Base-by-base conservation (phyloP, 352 stramenopile genomes). In the Achlya hypogyna region DNA sequence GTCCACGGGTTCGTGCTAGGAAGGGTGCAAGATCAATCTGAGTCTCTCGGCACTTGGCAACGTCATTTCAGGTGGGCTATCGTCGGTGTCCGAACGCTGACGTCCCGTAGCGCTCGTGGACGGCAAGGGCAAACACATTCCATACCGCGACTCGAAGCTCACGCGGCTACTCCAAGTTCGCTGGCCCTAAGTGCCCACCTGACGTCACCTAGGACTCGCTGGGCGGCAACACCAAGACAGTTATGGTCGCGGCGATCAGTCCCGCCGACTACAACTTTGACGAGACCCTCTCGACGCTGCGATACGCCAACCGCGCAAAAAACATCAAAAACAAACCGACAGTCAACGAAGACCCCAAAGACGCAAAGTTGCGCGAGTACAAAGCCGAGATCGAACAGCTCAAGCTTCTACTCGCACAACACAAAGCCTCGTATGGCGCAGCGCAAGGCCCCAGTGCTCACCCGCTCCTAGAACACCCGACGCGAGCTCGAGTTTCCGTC, bases 291-390 rank as follows among this genome's bases (percentile, higher is more conserved):
- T 98, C 88, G 34, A 98, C 96, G 47, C 74, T 99, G 32, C 88
- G 93, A 35, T 99, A 98, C 65, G 96, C 96, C 1, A 97, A 98
- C 65, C 87, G 96, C 0, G 96, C 96, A 34, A 92, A 97, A 62
- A 98, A 98, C 69, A 98, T 99, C 71, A 97, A 97, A 72, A 98
- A 98, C 82, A 96, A 97, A 52, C 93, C 95, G 4, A 88, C 92
- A 0, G 84, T 97, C 62, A 98, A 98, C 75, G 87, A 98, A 52
- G 95, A 99, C 62, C 91, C 91, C 0, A 96, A 96, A 65, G 87
- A 93, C 63, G 84, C 87, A n/a, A 93, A 96, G 72, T 70, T 97
- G 38, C 77, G 87, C 22, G 86, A 93, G 69, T 93, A 96, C 71
- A 95, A 96, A 45, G 82, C 89, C 34, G 84, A 97, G 54, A 96